phyloP scores from a whole-genome alignment of 208 protist species.

The Naegleria lovaniensis region DNA sequence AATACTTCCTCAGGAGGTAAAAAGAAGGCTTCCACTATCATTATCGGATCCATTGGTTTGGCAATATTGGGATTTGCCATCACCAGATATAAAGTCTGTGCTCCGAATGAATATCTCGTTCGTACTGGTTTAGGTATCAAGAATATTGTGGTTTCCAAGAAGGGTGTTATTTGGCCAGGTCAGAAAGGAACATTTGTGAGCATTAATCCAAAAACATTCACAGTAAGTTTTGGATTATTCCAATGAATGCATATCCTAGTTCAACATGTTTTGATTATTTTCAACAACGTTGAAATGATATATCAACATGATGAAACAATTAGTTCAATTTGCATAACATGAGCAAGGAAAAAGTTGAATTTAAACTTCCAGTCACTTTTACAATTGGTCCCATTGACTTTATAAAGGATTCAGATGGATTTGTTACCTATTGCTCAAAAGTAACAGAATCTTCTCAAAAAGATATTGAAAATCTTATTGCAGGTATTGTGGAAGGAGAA shows the following conservation, averaged over 20 bases:
- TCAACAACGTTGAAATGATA: no score
- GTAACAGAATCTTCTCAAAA: not conserved
- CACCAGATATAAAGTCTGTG: not conserved
- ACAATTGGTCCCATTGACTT: not conserved
- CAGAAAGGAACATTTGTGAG: not conserved
- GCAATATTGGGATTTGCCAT: not conserved
- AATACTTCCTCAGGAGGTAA: no score
- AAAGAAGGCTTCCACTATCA: no score
- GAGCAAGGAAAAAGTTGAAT: conserved; percentile 5
- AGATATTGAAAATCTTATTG: not conserved
- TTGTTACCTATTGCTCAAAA: not conserved
- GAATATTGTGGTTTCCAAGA: not conserved
- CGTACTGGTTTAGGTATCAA: not conserved
- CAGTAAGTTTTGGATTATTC: no score
- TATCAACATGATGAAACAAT: no score
- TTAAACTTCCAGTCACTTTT: not conserved
- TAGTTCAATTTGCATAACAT: conserved; percentile 7
- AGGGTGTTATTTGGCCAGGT: not conserved
- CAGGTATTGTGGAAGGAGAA: conserved; percentile 4
- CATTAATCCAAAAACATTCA: not conserved
- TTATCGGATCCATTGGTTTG: not conserved
- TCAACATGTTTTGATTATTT: no score
- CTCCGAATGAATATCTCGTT: not conserved
- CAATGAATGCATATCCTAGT: no score
- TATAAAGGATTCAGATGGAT: not conserved